Base-by-base conservation (phyloP, 2,329 filamentous ascomycete species). In the Fusarium nurragi region DNA sequence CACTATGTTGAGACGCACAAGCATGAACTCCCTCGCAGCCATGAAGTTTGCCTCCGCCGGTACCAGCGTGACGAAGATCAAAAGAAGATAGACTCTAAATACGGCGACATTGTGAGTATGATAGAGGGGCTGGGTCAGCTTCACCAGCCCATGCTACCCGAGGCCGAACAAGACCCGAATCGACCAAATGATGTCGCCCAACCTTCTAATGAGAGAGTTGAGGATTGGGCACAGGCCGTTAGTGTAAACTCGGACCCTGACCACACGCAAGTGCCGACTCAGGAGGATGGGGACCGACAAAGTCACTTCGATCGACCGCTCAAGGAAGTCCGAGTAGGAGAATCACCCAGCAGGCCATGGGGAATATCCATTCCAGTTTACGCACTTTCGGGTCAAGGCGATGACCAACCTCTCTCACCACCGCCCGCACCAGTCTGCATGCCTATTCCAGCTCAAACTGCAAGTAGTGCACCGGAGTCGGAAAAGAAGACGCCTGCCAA, bases 1-100 rank as follows among this genome's bases (percentile, higher is more conserved):
- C 88, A 91, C 72, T 98, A 97, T 76, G 93, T 98, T 73, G 92
- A 97, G 76, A 93, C 89, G 49, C 94, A 97, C 80, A 97, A 97
- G 77, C 94, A 98, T 77, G 91, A 97, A 76, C 86, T 98, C 51
- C 94, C 94, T 11, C 88, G 94, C 70, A 97, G 93, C 75, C 94
- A 98, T 77, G 93, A 96, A 75, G 87, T 97, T 40, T 98, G 94
- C 76, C 88, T 98, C 60, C 89, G 91, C 73, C 87, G 94, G 55
- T 97, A 97, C 75, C 92, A 97, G 78, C 90, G 88, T 76, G 94
- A 94, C 72, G 90, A 94, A 70, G 86, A 91, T 64, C 91, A 94
- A 72, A 88, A 88, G 67, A 92, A 96, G 77, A 83, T 98, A 53
- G 94, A 98, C 76, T 92, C 92, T 64, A 98, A 97, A 77, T 98